phyloP scores from a whole-genome alignment of 2,329 filamentous ascomycete genomes.

The Amylocarpus encephaloides region DNA sequence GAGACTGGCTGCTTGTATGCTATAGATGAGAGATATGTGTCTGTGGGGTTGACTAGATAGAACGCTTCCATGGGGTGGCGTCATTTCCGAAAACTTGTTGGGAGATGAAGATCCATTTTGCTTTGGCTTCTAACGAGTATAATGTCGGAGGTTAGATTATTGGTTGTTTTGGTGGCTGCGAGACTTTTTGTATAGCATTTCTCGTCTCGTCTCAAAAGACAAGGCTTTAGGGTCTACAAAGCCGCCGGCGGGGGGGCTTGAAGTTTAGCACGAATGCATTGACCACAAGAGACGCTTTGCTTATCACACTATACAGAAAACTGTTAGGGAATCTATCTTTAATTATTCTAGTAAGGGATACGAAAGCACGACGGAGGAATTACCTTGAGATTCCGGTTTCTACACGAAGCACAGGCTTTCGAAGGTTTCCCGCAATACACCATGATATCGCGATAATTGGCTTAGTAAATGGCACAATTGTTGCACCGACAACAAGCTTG shows the following conservation, averaged over 20 bases:
- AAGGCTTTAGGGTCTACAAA: conserved; percentile 11
- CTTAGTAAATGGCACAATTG: not conserved
- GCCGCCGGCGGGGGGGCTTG: conserved; percentile 13
- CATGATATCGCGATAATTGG: conserved; percentile 1
- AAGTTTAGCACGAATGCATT: conserved; percentile 11
- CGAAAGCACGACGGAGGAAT: not conserved
- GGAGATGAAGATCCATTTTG: conserved; percentile 9
- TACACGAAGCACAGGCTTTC: conserved; percentile 11
- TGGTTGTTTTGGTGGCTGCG: not conserved
- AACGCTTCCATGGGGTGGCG: conserved; percentile 2
- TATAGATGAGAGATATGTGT: conserved; percentile 3
- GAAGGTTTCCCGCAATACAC: conserved; percentile 16
- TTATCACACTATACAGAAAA: conserved; percentile 12
- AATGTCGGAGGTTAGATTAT: not conserved
- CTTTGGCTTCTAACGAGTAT: not conserved
- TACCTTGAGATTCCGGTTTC: conserved; percentile 14
- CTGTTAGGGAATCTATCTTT: not conserved
- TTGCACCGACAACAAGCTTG: not conserved
- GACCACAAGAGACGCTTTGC: conserved; percentile 12
- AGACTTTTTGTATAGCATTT: not conserved
- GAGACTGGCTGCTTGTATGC: conserved; percentile 7
- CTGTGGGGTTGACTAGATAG: not conserved
- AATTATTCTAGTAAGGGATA: not conserved
- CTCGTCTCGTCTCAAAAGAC: conserved; percentile 10
- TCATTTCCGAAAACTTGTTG: conserved; percentile 8